Percentiles rank a stretch among this genome's conserved stretches.
These are phyloP conservation scores for Pyricularia pennisetigena DNA, from an alignment of 2,329 filamentous ascomycete genomes.

Conservation along the genomic window DNA sequence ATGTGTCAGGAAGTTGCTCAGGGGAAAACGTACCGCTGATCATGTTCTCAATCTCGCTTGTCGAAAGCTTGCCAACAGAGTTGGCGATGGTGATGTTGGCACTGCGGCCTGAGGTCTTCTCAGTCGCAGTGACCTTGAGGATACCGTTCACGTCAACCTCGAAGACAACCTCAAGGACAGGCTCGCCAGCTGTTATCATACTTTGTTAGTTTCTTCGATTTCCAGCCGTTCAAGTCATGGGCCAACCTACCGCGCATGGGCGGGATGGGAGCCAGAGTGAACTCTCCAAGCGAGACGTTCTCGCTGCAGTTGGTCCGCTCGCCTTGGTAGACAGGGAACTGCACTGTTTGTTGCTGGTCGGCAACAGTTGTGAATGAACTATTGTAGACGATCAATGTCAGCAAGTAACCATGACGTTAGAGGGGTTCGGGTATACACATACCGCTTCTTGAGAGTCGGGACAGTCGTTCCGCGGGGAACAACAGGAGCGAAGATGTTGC, in stretches of 20 bases:
- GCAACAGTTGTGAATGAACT: slow-evolving; percentile 79
- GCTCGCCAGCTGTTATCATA: slow-evolving; percentile 60
- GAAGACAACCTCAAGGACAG: slow-evolving; percentile 95
- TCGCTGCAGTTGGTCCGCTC: slow-evolving; percentile 97
- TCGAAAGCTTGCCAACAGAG: slow-evolving; percentile 97
- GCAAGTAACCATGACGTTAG: too few relatives aligned
- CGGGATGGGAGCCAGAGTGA: slow-evolving; percentile 83
- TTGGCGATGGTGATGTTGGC: slow-evolving; percentile 99
- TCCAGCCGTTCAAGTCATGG: not conserved
- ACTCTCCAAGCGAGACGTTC: slow-evolving; percentile 96
- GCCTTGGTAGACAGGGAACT: slow-evolving; percentile 92
- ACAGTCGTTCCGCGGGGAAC: slow-evolving; percentile 72
- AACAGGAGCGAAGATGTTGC: slow-evolving; percentile 95
- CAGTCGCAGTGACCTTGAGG: slow-evolving; percentile 96
- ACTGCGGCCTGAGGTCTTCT: slow-evolving; percentile 95
- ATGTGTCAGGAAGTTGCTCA: too few relatives aligned
- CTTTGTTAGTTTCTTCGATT: not conserved
- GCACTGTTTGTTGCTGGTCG: slow-evolving; percentile 68
- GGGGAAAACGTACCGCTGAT: slow-evolving; percentile 56
- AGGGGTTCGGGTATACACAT: not conserved
- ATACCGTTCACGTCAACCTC: slow-evolving; percentile 99
- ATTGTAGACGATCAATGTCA: not conserved
- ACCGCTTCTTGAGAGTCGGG: slow-evolving; percentile 69
- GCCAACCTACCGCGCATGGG: slow-evolving; percentile 50
- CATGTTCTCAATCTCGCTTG: slow-evolving; percentile 94